Evolutionary conservation across 1,284 basidiomycete genomes (phyloP).

Genomic region (Rhodotorula glutinis): DNA sequence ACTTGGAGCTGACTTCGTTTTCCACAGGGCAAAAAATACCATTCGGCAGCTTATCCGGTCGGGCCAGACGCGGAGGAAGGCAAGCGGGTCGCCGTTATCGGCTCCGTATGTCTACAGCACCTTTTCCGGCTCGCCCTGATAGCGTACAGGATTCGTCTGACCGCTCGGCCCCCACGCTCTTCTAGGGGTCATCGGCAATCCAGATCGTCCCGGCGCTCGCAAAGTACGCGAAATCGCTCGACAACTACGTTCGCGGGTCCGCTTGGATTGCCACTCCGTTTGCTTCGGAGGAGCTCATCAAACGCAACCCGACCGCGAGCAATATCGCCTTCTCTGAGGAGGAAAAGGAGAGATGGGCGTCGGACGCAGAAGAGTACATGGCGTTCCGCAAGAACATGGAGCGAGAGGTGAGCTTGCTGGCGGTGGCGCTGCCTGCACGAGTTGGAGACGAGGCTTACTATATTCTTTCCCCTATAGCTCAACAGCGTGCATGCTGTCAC

Average conservation of each 20-base stretch:
- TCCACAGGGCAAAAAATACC: slow-evolving; percentile 27
- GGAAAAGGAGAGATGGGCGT: slow-evolving; percentile 55
- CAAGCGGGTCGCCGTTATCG: slow-evolving; percentile 61
- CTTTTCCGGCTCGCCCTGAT: neutral
- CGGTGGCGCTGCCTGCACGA: too few species aligned
- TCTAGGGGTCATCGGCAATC: slow-evolving; percentile 59
- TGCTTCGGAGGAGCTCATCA: slow-evolving; percentile 46
- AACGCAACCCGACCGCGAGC: slow-evolving; percentile 21
- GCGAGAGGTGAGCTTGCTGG: slow-evolving; percentile 47
- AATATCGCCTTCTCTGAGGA: slow-evolving; percentile 54
- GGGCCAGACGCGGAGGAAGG: slow-evolving; percentile 56
- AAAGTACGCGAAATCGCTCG: slow-evolving; percentile 55
- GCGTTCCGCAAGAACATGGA: slow-evolving; percentile 58
- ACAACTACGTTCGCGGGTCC: slow-evolving; percentile 61
- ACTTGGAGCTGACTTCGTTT: neutral
- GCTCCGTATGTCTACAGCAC: slow-evolving; percentile 41
- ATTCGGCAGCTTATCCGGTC: slow-evolving; percentile 48
- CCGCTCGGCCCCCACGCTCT: too few species aligned
- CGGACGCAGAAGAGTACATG: slow-evolving; percentile 56
- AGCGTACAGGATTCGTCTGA: too few species aligned
- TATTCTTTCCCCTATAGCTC: slow-evolving; percentile 8
- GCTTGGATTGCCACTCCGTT: slow-evolving; percentile 61
- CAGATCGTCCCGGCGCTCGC: slow-evolving; percentile 63
- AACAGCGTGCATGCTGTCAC: slow-evolving; percentile 56
- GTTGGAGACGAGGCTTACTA: neutral